Conservation (phyloP, 2,329 filamentous ascomycete species). For the Scytalidium lignicola region DNA sequence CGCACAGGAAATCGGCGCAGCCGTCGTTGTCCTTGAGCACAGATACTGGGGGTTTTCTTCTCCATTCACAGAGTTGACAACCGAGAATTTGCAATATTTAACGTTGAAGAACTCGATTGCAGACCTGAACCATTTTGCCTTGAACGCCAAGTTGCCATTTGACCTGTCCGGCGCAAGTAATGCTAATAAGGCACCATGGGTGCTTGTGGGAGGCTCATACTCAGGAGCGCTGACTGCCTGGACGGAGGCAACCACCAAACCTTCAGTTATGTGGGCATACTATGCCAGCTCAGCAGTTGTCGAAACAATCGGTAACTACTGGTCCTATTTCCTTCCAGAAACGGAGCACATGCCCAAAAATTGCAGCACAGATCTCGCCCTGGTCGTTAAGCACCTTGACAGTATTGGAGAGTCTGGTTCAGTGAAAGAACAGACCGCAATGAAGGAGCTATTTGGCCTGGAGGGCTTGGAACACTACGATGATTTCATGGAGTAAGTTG, state of each 20-base stretch:
- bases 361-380: constrained; percentile 43
- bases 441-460: constrained; percentile 25
- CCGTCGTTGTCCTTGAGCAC: constrained; percentile 48
- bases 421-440: constrained; percentile 29
- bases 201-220: constrained; percentile 48
- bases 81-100: constrained; percentile 46
- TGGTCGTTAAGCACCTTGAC: constrained; percentile 46
- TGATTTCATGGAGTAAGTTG: constrained; percentile 6
- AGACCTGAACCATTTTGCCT: constrained; percentile 49
- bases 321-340: constrained; percentile 47
- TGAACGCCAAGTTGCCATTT: constrained; percentile 45
- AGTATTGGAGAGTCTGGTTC: constrained; percentile 34
- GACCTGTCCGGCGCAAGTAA: constrained; percentile 39
- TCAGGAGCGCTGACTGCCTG: constrained; percentile 46
- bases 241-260: constrained; percentile 38
- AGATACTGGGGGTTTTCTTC: constrained; percentile 50
- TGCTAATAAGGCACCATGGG: constrained; percentile 46
- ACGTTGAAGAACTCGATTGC: constrained; percentile 45
- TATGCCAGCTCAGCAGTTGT: constrained; percentile 47
- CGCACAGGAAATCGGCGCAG: constrained; percentile 44
- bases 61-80: constrained; percentile 42
- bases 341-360: constrained; percentile 48
- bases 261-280: constrained; percentile 51
- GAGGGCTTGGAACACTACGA: constrained; percentile 31
- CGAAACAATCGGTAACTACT: constrained; percentile 45